phyloP scores from a whole-genome alignment of 169 alveolate species.

The Eimeria zaria region DNA sequence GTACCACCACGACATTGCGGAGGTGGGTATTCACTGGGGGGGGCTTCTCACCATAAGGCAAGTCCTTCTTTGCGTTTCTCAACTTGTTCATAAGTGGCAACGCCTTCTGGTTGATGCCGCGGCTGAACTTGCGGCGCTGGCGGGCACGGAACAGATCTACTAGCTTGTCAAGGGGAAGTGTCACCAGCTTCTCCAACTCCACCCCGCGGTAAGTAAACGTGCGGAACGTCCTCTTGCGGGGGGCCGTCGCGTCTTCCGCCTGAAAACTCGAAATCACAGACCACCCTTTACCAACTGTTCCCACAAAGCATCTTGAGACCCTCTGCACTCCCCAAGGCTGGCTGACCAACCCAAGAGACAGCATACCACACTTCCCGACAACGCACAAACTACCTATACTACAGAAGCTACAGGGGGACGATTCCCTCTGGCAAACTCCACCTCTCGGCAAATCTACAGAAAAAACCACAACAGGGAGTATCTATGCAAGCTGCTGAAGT shows the following conservation, averaged over 20 bases:
- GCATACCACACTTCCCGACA: neutral
- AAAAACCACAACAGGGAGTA: neutral
- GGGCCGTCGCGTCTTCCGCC: constrained; percentile 86
- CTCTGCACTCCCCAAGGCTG: neutral
- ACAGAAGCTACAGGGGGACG: neutral
- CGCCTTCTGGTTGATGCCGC: constrained; percentile 92
- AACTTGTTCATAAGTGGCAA: constrained; percentile 97
- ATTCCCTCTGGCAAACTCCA: neutral
- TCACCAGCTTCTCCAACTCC: constrained; percentile 96
- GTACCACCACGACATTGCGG: constrained; percentile 97
- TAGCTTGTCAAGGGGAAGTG: constrained; percentile 95
- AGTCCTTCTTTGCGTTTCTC: constrained; percentile 93
- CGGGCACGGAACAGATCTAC: constrained; percentile 97
- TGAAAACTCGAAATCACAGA: neutral
- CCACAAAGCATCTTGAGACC: too few species aligned
- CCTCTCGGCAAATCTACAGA: neutral
- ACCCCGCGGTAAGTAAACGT: constrained; percentile 99
- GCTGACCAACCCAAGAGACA: neutral
- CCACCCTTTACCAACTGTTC: neutral
- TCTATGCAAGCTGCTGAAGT: neutral
- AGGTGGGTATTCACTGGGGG: constrained; percentile 98
- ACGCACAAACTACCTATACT: neutral
- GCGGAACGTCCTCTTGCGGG: constrained; percentile 98
- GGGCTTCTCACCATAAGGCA: constrained; percentile 97
- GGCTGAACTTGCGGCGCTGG: constrained; percentile 97